Base-by-base conservation (phyloP, 768 basidiomycete genomes). In the Mycena rosella region DNA sequence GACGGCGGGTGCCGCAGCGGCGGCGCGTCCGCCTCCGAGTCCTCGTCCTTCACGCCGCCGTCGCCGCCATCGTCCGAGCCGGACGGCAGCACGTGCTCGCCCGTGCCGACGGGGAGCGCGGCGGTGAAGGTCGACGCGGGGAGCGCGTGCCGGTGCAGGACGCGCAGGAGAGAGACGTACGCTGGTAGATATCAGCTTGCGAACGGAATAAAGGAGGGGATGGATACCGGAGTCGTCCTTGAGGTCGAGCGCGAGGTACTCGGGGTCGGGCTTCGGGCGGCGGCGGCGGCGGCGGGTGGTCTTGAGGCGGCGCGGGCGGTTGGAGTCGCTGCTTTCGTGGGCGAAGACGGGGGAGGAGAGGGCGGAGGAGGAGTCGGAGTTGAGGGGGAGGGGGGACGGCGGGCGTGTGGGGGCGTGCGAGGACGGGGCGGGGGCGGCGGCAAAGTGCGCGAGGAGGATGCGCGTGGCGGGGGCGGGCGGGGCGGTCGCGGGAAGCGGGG, bases 231-330 rank as follows among this genome's bases (percentile, higher is more conserved):
- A 27, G 60, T 71, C 63, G 42, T 71, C 70, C 26, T 71, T 71
- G 36, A 88, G 74, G 73, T 89, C 88, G 22, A 89, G 75, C 11
- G 85, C 82, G 20, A 88, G 77, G 85, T 83, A 88, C 60, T 88
- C 86, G 20, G 64, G 67, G 13, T 65, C 64, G 13, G 38, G 38
- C 14, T 60, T 48, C 38, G 60, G 63, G 5, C 69, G 61, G 10
- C 24, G n/a, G 5, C 24, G n/a, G 30, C 58, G 62, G n/a, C 42
- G 67, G 22, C 42, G 8, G 22, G 26, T 30, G n/a, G n/a, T n/a
- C n/a, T 60, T 60, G 42, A 11, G 3, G 65, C 60, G 48, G 40
- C 58, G 53, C 11, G 24, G 61, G 5, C 69, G 69, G 24, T 26
- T 42, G 9, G 65, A 67, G 34, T 63, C 61, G 62, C 56, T 55